Conservation (phyloP, 192 early-diverging fungal genomes). For the Lobulomyces angularis region DNA sequence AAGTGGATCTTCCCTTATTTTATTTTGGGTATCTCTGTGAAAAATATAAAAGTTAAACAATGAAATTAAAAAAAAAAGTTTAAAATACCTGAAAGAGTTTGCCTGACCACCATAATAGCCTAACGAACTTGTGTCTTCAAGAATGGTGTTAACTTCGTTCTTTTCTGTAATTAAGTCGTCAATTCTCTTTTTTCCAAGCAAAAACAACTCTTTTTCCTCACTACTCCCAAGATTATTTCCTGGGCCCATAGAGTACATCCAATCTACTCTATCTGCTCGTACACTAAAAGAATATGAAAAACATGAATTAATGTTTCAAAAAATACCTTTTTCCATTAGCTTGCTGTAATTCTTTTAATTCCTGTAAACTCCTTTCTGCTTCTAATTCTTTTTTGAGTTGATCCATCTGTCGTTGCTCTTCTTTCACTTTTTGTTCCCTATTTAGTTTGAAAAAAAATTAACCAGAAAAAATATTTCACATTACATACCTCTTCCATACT, state of each 20-base stretch:
- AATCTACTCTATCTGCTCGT: slow-evolving; percentile 70
- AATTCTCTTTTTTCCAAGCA: slow-evolving; percentile 80
- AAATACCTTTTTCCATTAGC: neutral
- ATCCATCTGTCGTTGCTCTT: slow-evolving; percentile 77
- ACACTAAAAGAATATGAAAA: slow-evolving; percentile 42
- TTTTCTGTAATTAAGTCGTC: slow-evolving; percentile 33
- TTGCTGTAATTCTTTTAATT: slow-evolving; percentile 4
- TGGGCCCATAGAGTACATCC: slow-evolving; percentile 87
- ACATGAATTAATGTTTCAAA: neutral
- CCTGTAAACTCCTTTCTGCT: too few relatives aligned
- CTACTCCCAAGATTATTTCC: slow-evolving; percentile 24
- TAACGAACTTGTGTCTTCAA: neutral
- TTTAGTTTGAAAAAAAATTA: too few relatives aligned
- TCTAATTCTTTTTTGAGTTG: slow-evolving; percentile 73
- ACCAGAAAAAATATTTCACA: too few relatives aligned
- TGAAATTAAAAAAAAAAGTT: slow-evolving; percentile 8
- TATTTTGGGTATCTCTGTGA: slow-evolving; percentile 60
- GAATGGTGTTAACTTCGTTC: slow-evolving; percentile 12
- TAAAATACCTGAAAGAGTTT: slow-evolving; percentile 12
- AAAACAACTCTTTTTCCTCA: slow-evolving; percentile 74
- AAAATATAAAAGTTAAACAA: slow-evolving; percentile 2
- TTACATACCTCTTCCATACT: slow-evolving; percentile 73
- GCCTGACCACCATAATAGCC: slow-evolving; percentile 20
- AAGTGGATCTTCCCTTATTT: slow-evolving; percentile 86
- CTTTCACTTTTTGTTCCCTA: slow-evolving; percentile 81